Conservation (phyloP, 768 basidiomycete genomes). For the Russula ochroleuca region DNA sequence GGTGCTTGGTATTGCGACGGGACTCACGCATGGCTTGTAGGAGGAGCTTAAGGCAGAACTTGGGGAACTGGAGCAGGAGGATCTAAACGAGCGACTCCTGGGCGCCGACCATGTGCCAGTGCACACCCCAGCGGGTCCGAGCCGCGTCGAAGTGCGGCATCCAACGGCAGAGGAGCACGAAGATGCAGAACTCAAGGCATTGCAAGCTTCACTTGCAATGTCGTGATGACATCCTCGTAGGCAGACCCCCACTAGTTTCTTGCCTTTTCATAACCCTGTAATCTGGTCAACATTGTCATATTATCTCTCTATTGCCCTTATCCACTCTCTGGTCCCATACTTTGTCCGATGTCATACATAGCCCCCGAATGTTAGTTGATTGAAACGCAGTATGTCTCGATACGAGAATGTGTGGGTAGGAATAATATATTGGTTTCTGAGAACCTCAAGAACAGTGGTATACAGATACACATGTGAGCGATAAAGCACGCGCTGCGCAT, state of each 20-base stretch:
- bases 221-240: constrained; percentile 31
- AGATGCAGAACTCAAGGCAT: constrained; percentile 78
- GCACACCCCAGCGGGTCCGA: constrained; percentile 68
- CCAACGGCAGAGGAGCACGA: constrained; percentile 81
- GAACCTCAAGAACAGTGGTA: constrained; percentile 21
- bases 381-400: constrained; percentile 16
- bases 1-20: neutral
- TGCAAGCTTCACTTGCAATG: constrained; percentile 88
- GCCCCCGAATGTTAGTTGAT: constrained; percentile 13
- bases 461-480: constrained; percentile 26
- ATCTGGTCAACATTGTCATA: constrained; percentile 23
- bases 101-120: constrained; percentile 88
- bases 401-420: neutral
- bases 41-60: constrained; percentile 76
- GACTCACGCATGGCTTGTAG: constrained; percentile 39
- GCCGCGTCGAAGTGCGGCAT: constrained; percentile 32
- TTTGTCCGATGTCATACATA: constrained; percentile 19
- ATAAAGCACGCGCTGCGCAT: constrained; percentile 23
- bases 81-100: constrained; percentile 76
- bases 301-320: constrained; percentile 19
- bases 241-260: neutral
- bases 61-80: constrained; percentile 83
- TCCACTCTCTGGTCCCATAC: constrained; percentile 10
- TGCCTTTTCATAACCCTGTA: constrained; percentile 21
- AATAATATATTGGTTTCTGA: constrained; percentile 18